Base-by-base conservation (phyloP, 345 rosid genomes). In the Rhodamnia rubescens region DNA sequence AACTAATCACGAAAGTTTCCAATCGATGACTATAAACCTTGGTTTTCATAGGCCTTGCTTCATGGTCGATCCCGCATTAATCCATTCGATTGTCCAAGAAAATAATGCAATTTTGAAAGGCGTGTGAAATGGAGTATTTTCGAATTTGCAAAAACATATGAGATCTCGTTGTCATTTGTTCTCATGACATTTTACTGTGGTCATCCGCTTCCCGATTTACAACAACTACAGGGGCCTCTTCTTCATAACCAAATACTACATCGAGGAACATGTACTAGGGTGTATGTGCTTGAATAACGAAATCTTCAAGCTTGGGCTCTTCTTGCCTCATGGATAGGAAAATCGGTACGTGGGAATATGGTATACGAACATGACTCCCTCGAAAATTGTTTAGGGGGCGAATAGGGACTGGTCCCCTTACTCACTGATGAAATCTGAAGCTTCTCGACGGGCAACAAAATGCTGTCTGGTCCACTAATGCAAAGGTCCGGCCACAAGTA, bases 351-450 rank as follows among this genome's bases (percentile, higher is more conserved):
- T 85, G 11, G 82, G 83, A 15, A 74, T 75, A 27, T 75, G 86
- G 86, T 78, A 8, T 29, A 24, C 75, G 0, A 85, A 85, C 27
- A 10, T 16, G 20, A 16, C 24, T 53, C 36, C 83, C 22, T 3
- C 27, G 51, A 85, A 86, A 21, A 83, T 88, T 57, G 90, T 91
- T 4, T 91, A 87, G 91, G 91, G 90, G 8, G 92, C 85, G 10
- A 86, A 90, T 85, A 88, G 93, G 83, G 89, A 87, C 74, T 16
- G 20, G 12, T 86, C 93, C 44, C 85, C 40, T 85, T 91, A 15
- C 85, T 49, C 75, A 75, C 4, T n/a, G 83, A 87, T 26, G 50
- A 81, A 82, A 83, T 84, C 64, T 91, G 56, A 6, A 44, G 47
- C 55, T 32, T 82, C 10, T 36, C 40, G 85, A 86, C 50, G 13